These are phyloP conservation scores for Panellus pusillus DNA, from an alignment of 768 basidiomycete species.

Conservation along the genomic window DNA sequence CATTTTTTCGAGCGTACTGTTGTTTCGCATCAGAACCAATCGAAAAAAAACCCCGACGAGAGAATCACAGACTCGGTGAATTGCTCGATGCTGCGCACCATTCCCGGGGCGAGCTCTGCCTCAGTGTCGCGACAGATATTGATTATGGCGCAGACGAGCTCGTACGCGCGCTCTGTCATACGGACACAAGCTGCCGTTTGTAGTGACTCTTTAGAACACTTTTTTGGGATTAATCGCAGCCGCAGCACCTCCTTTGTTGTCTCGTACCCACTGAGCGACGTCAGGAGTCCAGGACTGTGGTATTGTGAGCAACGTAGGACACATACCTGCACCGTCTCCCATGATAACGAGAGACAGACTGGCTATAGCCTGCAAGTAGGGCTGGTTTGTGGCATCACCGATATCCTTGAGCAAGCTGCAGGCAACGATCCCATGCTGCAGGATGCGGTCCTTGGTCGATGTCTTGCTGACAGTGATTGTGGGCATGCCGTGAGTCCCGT, in stretches of 20 bases:
- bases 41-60: background rate
- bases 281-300: too few relatives aligned
- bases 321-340: slow-evolving; percentile 16
- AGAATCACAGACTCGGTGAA: slow-evolving; percentile 15
- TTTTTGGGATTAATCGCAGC: background rate
- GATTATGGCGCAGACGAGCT: slow-evolving; percentile 19
- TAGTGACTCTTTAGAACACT: background rate
- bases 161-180: slow-evolving; percentile 16
- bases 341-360: slow-evolving; percentile 15
- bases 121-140: slow-evolving; percentile 16
- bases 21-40: too few relatives aligned
- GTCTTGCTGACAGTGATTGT: background rate
- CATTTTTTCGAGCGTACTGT: slow-evolving; percentile 16
- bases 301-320: too few relatives aligned
- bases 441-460: slow-evolving; percentile 2
- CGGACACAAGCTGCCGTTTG: background rate
- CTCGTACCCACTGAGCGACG: slow-evolving; percentile 5
- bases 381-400: slow-evolving; percentile 17
- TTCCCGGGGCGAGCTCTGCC: slow-evolving; percentile 10
- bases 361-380: slow-evolving; percentile 17
- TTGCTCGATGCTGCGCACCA: slow-evolving; percentile 15
- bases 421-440: slow-evolving; percentile 15
- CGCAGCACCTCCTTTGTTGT: slow-evolving; percentile 16
- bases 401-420: slow-evolving; percentile 15
- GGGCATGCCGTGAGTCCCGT: too few relatives aligned